These are phyloP conservation scores for Penicillium aurantiogriseum DNA, from an alignment of 2,329 filamentous ascomycete species.

Conservation along the genomic window DNA sequence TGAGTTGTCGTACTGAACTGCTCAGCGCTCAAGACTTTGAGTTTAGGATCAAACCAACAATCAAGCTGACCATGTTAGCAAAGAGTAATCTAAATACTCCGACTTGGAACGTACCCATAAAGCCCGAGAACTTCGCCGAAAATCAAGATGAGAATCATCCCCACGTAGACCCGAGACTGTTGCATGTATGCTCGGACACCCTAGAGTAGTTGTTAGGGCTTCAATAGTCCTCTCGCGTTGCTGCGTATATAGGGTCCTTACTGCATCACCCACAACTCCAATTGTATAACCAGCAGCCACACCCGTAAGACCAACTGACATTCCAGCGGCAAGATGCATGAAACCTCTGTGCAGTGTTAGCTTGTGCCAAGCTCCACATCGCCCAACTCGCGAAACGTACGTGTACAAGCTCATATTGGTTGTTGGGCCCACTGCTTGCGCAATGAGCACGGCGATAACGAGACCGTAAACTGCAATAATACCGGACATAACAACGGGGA, in stretches of 20 bases:
- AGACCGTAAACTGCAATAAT: slow-evolving; percentile 98
- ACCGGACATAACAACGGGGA: slow-evolving; percentile 82
- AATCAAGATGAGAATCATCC: slow-evolving; percentile 98
- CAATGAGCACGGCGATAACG: slow-evolving; percentile 94
- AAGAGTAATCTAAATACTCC: background rate
- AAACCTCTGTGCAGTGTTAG: slow-evolving; percentile 62
- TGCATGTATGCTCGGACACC: slow-evolving; percentile 93
- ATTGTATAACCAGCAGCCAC: slow-evolving; percentile 95
- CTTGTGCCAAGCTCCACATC: slow-evolving; percentile 18
- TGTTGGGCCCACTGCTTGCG: slow-evolving; percentile 74
- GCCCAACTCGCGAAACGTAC: slow-evolving; percentile 48
- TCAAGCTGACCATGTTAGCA: slow-evolving; percentile 60
- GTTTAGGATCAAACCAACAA: slow-evolving; percentile 90
- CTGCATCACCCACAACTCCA: slow-evolving; percentile 89
- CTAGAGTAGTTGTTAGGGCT: slow-evolving; percentile 37
- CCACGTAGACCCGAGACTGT: slow-evolving; percentile 92
- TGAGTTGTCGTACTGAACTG: background rate
- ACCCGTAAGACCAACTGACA: slow-evolving; percentile 89
- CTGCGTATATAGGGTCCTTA: slow-evolving; percentile 35
- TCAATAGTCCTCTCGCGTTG: background rate
- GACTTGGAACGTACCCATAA: slow-evolving; percentile 69
- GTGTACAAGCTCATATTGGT: slow-evolving; percentile 79
- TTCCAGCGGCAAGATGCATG: slow-evolving; percentile 86
- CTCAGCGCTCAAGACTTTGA: slow-evolving; percentile 56
- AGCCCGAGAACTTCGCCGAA: slow-evolving; percentile 96